phyloP scores from a whole-genome alignment of 2,329 filamentous ascomycete species.

The Xylariaceae sp. region DNA sequence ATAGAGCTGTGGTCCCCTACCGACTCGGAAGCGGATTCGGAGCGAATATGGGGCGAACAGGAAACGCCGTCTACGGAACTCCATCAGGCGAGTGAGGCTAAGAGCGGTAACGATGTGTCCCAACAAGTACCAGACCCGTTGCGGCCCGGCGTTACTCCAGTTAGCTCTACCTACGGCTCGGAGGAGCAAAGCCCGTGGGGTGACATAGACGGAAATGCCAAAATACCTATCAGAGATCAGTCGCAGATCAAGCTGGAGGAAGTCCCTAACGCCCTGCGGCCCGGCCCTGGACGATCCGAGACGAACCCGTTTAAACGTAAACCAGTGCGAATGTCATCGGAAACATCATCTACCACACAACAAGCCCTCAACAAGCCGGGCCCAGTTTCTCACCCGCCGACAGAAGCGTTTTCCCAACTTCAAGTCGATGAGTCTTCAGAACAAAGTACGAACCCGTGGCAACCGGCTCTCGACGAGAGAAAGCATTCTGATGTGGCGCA shows the following conservation, averaged over 20 bases:
- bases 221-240: slow-evolving; percentile 16
- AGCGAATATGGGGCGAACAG: slow-evolving; percentile 39
- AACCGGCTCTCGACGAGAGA: slow-evolving; percentile 43
- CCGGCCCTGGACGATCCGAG: slow-evolving; percentile 44
- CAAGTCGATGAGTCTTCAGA: slow-evolving; percentile 46
- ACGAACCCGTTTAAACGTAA: slow-evolving; percentile 64
- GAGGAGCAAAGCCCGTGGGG: slow-evolving; percentile 46
- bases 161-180: slow-evolving; percentile 37
- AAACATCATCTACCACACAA: slow-evolving; percentile 17
- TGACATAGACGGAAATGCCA: slow-evolving; percentile 25
- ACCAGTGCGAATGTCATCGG: slow-evolving; percentile 35
- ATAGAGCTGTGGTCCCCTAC: slow-evolving; percentile 42
- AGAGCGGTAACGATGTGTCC: slow-evolving; percentile 28
- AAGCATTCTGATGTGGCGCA: slow-evolving; percentile 37
- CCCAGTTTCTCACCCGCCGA: slow-evolving; percentile 37
- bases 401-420: slow-evolving; percentile 50
- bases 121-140: slow-evolving; percentile 42
- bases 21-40: slow-evolving; percentile 42
- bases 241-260: slow-evolving; percentile 30
- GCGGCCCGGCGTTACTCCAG: slow-evolving; percentile 39
- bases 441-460: slow-evolving; percentile 52
- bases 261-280: slow-evolving; percentile 43
- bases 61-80: slow-evolving; percentile 12
- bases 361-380: slow-evolving; percentile 28
- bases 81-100: slow-evolving; percentile 13